These are phyloP conservation scores for Populus hybrid DNA, from an alignment of 441 rosid genomes.

Conservation along the genomic window DNA sequence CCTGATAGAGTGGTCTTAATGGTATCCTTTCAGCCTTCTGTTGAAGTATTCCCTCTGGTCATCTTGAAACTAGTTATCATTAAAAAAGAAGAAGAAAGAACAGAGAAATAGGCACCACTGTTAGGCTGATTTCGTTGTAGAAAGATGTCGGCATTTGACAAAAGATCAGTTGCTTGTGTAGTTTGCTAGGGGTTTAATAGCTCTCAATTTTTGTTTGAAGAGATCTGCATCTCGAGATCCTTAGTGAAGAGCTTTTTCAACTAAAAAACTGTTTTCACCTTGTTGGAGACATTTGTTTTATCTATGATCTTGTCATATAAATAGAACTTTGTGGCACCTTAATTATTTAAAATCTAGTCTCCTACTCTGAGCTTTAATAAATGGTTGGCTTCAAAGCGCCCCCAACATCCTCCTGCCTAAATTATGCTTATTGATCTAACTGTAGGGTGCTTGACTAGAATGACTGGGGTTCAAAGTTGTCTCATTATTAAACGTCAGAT, in stretches of 20 bases:
- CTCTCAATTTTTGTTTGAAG: neutral
- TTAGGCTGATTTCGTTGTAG: neutral
- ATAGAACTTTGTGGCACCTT: neutral
- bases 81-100: neutral
- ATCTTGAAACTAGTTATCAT: neutral
- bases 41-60: neutral
- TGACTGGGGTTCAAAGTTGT: neutral
- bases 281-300: neutral
- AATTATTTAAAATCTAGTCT: neutral
- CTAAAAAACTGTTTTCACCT: too few species aligned
- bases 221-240: neutral
- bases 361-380: neutral
- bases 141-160: neutral
- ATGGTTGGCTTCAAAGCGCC: neutral
- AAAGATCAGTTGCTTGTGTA: too few species aligned
- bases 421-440: neutral
- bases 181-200: too few species aligned
- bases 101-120: neutral
- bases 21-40: neutral
- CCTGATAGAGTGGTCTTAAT: conserved; percentile 1
- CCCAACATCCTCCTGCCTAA: neutral
- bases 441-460: neutral
- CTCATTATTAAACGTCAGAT: neutral
- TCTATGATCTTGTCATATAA: neutral
- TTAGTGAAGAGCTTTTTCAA: too few species aligned